Conservation (phyloP, 768 basidiomycete species). For the Boletus coccyginus region DNA sequence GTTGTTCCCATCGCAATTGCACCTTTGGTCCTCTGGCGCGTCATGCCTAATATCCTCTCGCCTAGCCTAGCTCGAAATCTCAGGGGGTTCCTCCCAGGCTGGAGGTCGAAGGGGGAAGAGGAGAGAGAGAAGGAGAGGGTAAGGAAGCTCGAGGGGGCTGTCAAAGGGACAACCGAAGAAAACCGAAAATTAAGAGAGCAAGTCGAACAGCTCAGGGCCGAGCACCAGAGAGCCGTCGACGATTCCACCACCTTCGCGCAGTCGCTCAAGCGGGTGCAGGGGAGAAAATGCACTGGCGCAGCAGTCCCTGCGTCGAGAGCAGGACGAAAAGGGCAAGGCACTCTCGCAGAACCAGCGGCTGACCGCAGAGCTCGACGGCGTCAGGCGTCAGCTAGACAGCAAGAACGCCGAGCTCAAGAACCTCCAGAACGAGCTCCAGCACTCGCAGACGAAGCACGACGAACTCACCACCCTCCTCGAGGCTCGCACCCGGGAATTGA, state of each 20-base stretch:
- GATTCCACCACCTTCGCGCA: conserved; percentile 13
- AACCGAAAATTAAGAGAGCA: conserved; percentile 21
- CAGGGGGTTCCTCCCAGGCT: not conserved
- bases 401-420: conserved; percentile 27
- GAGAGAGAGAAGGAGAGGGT: conserved; percentile 15
- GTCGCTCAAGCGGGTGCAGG: conserved; percentile 19
- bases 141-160: conserved; percentile 17
- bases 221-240: conserved; percentile 3
- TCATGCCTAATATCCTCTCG: conserved; percentile 1
- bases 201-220: conserved; percentile 6
- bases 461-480: conserved; percentile 33
- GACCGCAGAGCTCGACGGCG: conserved; percentile 8
- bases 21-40: conserved; percentile 21
- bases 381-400: conserved; percentile 22
- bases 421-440: conserved; percentile 27
- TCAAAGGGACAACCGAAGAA: conserved; percentile 8
- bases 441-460: conserved; percentile 22
- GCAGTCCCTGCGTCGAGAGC: conserved; percentile 20
- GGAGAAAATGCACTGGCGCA: conserved; percentile 13
- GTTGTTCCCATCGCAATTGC: conserved; percentile 29
- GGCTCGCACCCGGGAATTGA: conserved; percentile 38
- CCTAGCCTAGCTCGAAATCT: not conserved
- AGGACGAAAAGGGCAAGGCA: conserved; percentile 18
- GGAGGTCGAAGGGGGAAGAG: conserved; percentile 22
- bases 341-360: conserved; percentile 14